Evolutionary conservation across 2,329 filamentous ascomycete genomes (phyloP), one percentile per base, ranked within the genome.

Genomic region (Bretziella fagacearum): DNA sequence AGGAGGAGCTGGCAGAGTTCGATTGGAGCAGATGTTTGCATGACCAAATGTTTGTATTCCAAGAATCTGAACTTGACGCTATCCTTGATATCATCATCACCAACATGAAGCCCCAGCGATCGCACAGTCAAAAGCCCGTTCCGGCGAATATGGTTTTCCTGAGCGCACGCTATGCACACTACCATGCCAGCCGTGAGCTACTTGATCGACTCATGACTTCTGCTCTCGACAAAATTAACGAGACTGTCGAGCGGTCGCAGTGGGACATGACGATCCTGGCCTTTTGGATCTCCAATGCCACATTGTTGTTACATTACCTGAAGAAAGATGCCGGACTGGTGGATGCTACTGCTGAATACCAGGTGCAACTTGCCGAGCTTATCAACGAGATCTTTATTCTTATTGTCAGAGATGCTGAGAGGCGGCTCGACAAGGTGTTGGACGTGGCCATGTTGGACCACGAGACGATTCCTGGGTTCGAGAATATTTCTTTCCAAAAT

Each of bases 211-310:
- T 96, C 22, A 73, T 98, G 13, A 71, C 83, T 22, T 80, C 81
- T 29, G 85, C 91, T 30, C 93, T 93, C 73, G 85, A 93, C 57
- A 91, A 89, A 62, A 96, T 98, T 56, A 96, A 96, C 58, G 81
- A 86, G 50, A 85, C 95, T 25, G 86, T 98, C n/a, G 91, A 96
- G 62, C 75, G 75, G 52, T 79, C 89, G 58, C 91, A 98, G 59
- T 96, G 91, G 91, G 91, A 98, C 59, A 98, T 98, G 91, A 98
- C 91, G 0, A 94, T 98, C 54, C 68, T 98, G 30, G 91, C 91
- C 2, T 98, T 98, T 59, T 98, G 91, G 91, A 86, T 95, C 57
- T 96, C 91, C 1, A 98, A 98, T 60, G 86, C 85, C 6, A 98
- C 91, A 0, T 66, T 98, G 32, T 66, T 98, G n/a, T 67, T 96